phyloP scores from a whole-genome alignment of 306 rosid genomes.

The Ziziphus jujuba region DNA sequence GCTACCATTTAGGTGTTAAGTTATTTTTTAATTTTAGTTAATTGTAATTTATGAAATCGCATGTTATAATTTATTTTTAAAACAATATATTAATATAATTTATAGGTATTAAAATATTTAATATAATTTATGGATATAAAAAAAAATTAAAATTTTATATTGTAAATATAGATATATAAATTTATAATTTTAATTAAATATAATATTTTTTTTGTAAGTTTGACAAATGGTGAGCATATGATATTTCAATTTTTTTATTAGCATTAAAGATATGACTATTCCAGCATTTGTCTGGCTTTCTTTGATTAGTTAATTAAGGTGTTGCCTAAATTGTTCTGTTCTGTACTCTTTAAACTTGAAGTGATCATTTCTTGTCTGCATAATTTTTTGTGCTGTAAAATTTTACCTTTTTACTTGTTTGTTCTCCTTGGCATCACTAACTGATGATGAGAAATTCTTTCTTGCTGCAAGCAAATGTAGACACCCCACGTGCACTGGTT shows the following conservation, averaged over 20 bases:
- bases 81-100: too few species aligned
- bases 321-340: background rate
- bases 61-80: too few species aligned
- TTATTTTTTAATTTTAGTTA: too few species aligned
- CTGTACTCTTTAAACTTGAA: constrained; percentile 3
- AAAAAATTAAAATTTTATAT: too few species aligned
- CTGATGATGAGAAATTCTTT: constrained; percentile 91
- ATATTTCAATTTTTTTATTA: background rate
- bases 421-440: constrained; percentile 45
- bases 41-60: too few species aligned
- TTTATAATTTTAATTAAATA: too few species aligned
- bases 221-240: constrained; percentile 59
- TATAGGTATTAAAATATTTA: too few species aligned
- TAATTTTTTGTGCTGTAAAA: constrained; percentile 18
- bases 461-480: constrained; percentile 91
- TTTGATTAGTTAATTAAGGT: constrained; percentile 12
- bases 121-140: too few species aligned
- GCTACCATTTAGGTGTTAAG: too few species aligned
- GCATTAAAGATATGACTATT: background rate
- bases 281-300: background rate
- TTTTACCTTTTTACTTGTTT: constrained; percentile 21
- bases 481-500: constrained; percentile 91
- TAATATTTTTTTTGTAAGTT: constrained; percentile 66
- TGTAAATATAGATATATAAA: too few species aligned
- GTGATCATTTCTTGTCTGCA: background rate